Percentiles rank a stretch among this genome's conserved stretches.
Evolutionary conservation across 2,329 filamentous ascomycete genomes (phyloP).

Genomic region (Phaeomoniella chlamydospora): DNA sequence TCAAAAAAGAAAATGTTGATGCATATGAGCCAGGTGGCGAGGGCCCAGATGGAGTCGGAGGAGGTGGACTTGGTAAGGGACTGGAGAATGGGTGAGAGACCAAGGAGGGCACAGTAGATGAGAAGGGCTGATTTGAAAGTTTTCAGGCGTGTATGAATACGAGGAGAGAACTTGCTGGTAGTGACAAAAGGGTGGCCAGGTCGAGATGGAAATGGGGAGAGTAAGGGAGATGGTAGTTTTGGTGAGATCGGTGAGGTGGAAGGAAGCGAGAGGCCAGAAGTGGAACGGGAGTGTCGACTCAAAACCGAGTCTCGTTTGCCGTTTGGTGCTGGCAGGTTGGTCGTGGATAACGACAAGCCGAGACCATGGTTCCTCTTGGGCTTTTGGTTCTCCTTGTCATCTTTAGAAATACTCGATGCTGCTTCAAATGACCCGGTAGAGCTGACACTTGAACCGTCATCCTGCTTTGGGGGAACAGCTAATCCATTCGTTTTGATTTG

Average conservation of each 20-base stretch:
- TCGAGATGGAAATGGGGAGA: conserved; percentile 14
- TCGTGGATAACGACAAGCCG: conserved; percentile 24
- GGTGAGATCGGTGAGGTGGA: conserved; percentile 20
- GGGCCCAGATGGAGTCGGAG: conserved; percentile 91
- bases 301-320: conserved; percentile 14
- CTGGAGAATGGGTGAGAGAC: conserved; percentile 87
- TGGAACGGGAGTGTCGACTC: conserved; percentile 33
- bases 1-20: conserved; percentile 99
- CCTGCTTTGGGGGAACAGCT: conserved; percentile 10
- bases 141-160: conserved; percentile 51
- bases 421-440: conserved; percentile 20
- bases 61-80: conserved; percentile 89
- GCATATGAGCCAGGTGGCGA: conserved; percentile 81
- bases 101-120: conserved; percentile 84
- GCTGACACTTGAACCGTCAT: conserved; percentile 24
- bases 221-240: conserved; percentile 8
- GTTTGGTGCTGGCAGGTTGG: conserved; percentile 16
- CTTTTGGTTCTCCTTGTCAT: conserved; percentile 15
- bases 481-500: conserved; percentile 23
- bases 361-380: conserved; percentile 20
- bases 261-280: conserved; percentile 42
- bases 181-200: conserved; percentile 12
- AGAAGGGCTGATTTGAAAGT: conserved; percentile 86
- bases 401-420: conserved; percentile 14
- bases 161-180: conserved; percentile 29